phyloP scores from a whole-genome alignment of 2,329 filamentous ascomycete species.

The Fusarium acutatum region DNA sequence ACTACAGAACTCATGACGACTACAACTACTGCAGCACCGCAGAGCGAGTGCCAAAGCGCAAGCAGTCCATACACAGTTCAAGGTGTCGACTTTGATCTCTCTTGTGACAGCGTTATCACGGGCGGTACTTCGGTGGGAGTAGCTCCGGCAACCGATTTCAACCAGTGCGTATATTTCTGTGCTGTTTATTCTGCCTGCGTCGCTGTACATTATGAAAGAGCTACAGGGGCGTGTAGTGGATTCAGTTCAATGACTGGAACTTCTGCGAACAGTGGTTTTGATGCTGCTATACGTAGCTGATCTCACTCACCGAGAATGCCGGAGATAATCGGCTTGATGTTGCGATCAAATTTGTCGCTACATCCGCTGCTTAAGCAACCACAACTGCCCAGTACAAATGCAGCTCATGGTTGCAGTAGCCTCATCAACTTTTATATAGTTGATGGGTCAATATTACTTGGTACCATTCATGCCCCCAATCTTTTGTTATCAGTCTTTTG shows the following conservation, averaged over 20 bases:
- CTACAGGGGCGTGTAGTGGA: background rate
- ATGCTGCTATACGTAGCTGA: background rate
- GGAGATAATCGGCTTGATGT: background rate
- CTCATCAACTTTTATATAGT: background rate
- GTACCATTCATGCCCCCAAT: background rate
- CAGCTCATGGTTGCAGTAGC: background rate
- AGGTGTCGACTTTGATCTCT: background rate
- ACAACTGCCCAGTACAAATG: background rate
- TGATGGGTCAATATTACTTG: background rate
- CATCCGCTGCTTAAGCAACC: background rate
- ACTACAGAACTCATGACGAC: background rate
- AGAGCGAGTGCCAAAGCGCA: background rate
- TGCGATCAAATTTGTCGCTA: background rate
- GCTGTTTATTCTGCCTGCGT: background rate
- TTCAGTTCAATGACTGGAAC: background rate
- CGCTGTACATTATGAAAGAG: background rate
- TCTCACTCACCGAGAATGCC: rapidly evolving
- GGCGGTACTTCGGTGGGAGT: background rate
- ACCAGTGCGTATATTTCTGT: background rate
- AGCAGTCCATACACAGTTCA: background rate
- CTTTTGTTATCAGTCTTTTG: background rate
- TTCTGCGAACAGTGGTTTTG: background rate
- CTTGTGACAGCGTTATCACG: background rate
- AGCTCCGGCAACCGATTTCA: background rate
- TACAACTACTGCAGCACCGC: background rate